Percentiles rank a stretch among this genome's conserved stretches.
Evolutionary conservation across 495 filamentous ascomycete species (phyloP).

Genomic region (Hypomontagnella monticulosa): DNA sequence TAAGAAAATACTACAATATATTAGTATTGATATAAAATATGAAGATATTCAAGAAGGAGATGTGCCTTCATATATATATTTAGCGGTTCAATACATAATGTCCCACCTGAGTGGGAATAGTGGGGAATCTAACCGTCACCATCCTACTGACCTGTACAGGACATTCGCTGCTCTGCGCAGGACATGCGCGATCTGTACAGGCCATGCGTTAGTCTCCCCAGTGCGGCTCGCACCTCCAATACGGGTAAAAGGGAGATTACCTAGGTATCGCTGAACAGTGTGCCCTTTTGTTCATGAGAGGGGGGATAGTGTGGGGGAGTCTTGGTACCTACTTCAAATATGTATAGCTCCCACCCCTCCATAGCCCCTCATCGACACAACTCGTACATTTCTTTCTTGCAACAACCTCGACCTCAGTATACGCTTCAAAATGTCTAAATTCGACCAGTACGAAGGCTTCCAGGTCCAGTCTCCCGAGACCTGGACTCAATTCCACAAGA

Average conservation of each 20-base stretch:
- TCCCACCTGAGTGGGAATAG: too few relatives aligned
- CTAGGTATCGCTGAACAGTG: neutral
- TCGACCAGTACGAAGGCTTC: slow-evolving; percentile 59
- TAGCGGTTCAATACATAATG: too few relatives aligned
- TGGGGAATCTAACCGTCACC: too few relatives aligned
- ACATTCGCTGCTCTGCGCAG: too few relatives aligned
- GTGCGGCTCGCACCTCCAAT: slow-evolving; percentile 7
- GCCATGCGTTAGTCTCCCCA: neutral
- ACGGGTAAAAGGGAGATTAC: slow-evolving; percentile 33
- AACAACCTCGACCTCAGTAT: neutral
- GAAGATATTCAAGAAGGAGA: too few relatives aligned
- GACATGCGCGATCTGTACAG: too few relatives aligned
- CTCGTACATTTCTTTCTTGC: slow-evolving; percentile 8
- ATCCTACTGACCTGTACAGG: too few relatives aligned
- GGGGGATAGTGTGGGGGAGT: slow-evolving; percentile 4
- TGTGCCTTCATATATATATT: too few relatives aligned
- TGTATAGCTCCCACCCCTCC: slow-evolving; percentile 5
- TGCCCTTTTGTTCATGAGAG: slow-evolving; percentile 3
- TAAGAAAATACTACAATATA: too few relatives aligned
- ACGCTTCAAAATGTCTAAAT: slow-evolving; percentile 41
- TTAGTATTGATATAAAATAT: too few relatives aligned
- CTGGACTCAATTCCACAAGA: slow-evolving; percentile 65
- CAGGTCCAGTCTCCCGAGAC: slow-evolving; percentile 62
- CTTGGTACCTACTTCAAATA: slow-evolving; percentile 7
- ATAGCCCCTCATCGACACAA: slow-evolving; percentile 21